phyloP scores from a whole-genome alignment of 1,284 basidiomycete genomes.

The Pholiota adiposa region DNA sequence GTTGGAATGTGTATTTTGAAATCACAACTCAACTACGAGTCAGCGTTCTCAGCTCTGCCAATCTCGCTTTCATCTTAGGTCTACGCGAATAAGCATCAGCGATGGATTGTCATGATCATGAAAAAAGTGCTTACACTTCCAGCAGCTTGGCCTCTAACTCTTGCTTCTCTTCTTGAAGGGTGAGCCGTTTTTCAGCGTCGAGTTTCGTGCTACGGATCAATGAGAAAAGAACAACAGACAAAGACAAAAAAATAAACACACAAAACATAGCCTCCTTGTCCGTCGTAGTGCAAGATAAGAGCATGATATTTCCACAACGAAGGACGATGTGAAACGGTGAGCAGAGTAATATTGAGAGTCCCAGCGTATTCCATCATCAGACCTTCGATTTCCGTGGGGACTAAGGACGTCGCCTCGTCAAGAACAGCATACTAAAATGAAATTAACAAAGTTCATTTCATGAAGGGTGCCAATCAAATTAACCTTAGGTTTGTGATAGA shows the following conservation, averaged over 20 bases:
- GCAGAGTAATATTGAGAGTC: conserved; percentile 82
- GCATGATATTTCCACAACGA: conserved; percentile 96
- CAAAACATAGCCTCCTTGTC: conserved; percentile 86
- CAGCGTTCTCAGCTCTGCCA: conserved; percentile 68
- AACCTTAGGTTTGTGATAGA: conserved; percentile 94
- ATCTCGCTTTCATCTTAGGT: conserved; percentile 79
- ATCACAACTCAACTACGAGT: conserved; percentile 3
- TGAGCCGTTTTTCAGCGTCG: conserved; percentile 90
- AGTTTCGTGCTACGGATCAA: conserved; percentile 71
- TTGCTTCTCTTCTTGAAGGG: conserved; percentile 94
- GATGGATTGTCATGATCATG: conserved; percentile 19
- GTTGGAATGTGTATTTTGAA: too few relatives aligned
- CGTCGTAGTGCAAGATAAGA: conserved; percentile 90
- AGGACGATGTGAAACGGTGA: conserved; percentile 92
- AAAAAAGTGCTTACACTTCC: conserved; percentile 66
- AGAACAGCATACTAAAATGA: conserved; percentile 85
- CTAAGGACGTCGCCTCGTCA: conserved; percentile 95
- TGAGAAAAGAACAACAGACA: conserved; percentile 11
- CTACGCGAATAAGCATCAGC: conserved; percentile 40
- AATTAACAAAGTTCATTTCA: neutral
- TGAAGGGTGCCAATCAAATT: conserved; percentile 13
- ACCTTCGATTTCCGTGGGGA: conserved; percentile 92
- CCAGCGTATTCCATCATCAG: conserved; percentile 97
- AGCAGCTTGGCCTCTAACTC: conserved; percentile 77
- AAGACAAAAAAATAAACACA: conserved; percentile 31